Percentiles rank a stretch among this genome's conserved stretches.
These are phyloP conservation scores for Chalciporus piperatus DNA, from an alignment of 768 basidiomycete genomes.

Conservation along the genomic window DNA sequence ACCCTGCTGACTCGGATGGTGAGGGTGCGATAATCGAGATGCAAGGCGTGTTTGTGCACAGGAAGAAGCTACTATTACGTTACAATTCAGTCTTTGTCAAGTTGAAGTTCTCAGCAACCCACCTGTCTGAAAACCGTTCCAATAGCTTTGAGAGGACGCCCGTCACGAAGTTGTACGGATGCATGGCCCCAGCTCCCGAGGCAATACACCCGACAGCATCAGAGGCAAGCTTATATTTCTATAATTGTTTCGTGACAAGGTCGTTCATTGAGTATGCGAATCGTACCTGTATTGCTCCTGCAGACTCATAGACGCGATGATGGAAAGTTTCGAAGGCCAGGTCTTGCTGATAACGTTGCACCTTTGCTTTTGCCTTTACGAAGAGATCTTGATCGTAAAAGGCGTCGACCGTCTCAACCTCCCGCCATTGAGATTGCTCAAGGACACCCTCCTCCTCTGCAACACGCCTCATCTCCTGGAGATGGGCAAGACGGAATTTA, in stretches of 20 bases:
- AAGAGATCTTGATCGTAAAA: conserved; percentile 45
- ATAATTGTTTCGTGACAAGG: neutral
- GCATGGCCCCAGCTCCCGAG: conserved; percentile 57
- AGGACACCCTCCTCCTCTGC: conserved; percentile 55
- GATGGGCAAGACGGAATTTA: conserved; percentile 60
- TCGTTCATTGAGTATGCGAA: neutral
- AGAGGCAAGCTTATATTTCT: conserved; percentile 50
- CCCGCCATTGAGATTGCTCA: conserved; percentile 52
- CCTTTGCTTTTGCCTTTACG: conserved; percentile 37
- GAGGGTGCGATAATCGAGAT: conserved; percentile 43
- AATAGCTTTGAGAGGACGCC: conserved; percentile 56
- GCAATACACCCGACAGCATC: conserved; percentile 49
- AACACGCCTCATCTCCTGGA: conserved; percentile 43
- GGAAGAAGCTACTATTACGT: conserved; percentile 43
- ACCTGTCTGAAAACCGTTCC: conserved; percentile 44
- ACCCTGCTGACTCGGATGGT: conserved; percentile 10
- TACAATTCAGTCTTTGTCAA: neutral
- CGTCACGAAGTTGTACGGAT: conserved; percentile 71
- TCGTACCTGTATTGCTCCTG: conserved; percentile 32
- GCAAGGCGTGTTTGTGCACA: conserved; percentile 63
- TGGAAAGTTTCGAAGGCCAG: conserved; percentile 46
- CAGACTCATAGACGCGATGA: conserved; percentile 31
- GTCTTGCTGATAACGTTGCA: conserved; percentile 46
- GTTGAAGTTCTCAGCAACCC: conserved; percentile 14
- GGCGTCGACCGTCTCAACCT: conserved; percentile 58